A percentile compares a stretch with the other conserved stretches of the same genome.
These are phyloP conservation scores for Hypericum perforatum DNA, from an alignment of 345 rosid genomes.

Conservation along the genomic window DNA sequence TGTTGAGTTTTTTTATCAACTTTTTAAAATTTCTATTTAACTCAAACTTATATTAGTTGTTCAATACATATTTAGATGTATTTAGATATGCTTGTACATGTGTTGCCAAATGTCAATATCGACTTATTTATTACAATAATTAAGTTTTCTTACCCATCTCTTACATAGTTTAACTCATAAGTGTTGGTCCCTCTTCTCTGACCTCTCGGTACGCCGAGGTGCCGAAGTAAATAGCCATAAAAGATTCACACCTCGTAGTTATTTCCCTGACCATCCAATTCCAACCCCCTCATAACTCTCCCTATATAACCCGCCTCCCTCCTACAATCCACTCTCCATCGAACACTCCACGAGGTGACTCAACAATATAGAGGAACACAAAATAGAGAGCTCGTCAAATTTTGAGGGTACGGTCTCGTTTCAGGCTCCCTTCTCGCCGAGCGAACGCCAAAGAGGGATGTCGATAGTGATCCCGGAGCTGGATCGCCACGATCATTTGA, in stretches of 20 bases:
- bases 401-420: constrained; percentile 35
- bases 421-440: constrained; percentile 24
- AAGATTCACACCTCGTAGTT: constrained; percentile 21
- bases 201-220: background rate
- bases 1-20: no score
- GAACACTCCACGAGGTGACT: constrained; percentile 8
- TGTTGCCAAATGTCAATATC: no score
- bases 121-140: no score
- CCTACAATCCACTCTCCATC: constrained; percentile 15
- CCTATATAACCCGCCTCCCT: constrained; percentile 20
- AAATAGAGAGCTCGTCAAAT: background rate
- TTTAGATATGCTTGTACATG: no score
- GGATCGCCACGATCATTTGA: constrained; percentile 12
- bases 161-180: constrained; percentile 36
- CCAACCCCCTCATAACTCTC: constrained; percentile 19
- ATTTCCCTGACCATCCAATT: constrained; percentile 13
- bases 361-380: constrained; percentile 4
- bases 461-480: constrained; percentile 11
- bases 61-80: no score
- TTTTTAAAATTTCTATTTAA: no score
- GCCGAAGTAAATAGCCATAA: constrained; percentile 7
- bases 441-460: constrained; percentile 19
- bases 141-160: no score
- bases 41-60: no score
- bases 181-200: constrained; percentile 11